Conservation (phyloP, 495 filamentous ascomycete genomes). For the Glutinoglossum americanum region DNA sequence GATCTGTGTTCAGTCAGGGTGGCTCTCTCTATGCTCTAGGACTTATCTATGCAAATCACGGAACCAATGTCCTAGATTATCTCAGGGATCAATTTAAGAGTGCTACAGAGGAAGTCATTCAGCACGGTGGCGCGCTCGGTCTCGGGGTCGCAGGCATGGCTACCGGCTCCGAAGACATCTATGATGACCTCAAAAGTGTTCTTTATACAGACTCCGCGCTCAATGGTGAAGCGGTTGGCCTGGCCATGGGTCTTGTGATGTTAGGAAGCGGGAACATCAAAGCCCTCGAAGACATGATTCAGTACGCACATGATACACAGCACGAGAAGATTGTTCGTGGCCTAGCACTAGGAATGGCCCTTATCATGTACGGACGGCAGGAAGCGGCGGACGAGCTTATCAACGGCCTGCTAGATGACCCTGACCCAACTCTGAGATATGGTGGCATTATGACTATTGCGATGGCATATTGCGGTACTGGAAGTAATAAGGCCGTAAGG, state of each 20-base stretch:
- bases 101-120: constrained; percentile 81
- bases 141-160: constrained; percentile 97
- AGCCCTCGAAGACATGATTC: constrained; percentile 83
- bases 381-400: constrained; percentile 89
- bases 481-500: constrained; percentile 95
- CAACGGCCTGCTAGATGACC: constrained; percentile 78
- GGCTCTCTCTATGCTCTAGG: constrained; percentile 90
- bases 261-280: constrained; percentile 82
- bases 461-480: constrained; percentile 87
- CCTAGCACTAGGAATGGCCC: constrained; percentile 83
- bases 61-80: constrained; percentile 74
- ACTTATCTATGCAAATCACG: constrained; percentile 94
- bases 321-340: constrained; percentile 98
- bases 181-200: constrained; percentile 70
- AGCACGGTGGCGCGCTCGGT: constrained; percentile 88
- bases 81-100: constrained; percentile 71
- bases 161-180: constrained; percentile 73
- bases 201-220: constrained; percentile 85
- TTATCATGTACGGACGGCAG: constrained; percentile 95
- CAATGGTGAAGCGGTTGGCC: constrained; percentile 88
- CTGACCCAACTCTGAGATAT: constrained; percentile 83
- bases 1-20: constrained; percentile 87
- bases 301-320: constrained; percentile 91
- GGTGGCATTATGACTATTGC: constrained; percentile 99
- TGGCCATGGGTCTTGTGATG: constrained; percentile 95